These are phyloP conservation scores for Tylopilus vinaceipallidus DNA, from an alignment of 768 basidiomycete species.

Conservation along the genomic window DNA sequence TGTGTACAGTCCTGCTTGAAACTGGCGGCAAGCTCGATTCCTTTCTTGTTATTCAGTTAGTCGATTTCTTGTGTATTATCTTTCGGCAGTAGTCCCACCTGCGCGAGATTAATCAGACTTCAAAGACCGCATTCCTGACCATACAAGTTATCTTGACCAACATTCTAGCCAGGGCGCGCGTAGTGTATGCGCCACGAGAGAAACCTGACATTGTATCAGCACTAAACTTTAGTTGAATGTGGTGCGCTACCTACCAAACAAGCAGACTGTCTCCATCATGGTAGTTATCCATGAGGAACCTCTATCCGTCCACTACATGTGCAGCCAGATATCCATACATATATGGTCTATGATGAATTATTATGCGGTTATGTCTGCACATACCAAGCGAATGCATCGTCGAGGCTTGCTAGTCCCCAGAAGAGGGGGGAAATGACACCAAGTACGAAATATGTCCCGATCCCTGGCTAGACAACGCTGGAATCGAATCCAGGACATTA, in stretches of 20 bases:
- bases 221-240: not conserved
- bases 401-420: constrained; percentile 57
- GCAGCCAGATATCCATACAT: constrained; percentile 61
- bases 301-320: constrained; percentile 75
- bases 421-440: constrained; percentile 66
- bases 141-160: constrained; percentile 53
- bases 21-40: constrained; percentile 49
- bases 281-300: constrained; percentile 78
- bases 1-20: constrained; percentile 75
- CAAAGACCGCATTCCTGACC: not conserved
- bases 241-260: constrained; percentile 56
- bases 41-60: constrained; percentile 46
- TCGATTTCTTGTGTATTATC: constrained; percentile 68
- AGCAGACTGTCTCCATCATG: constrained; percentile 69
- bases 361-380: constrained; percentile 7
- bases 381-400: constrained; percentile 73
- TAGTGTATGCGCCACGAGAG: constrained; percentile 67
- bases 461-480: constrained; percentile 37
- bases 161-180: constrained; percentile 73
- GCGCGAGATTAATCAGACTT: constrained; percentile 1
- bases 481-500: not conserved
- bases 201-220: constrained; percentile 51
- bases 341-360: not conserved
- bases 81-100: constrained; percentile 70
- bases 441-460: constrained; percentile 54